A percentile compares a stretch with the other conserved stretches of the same genome.
phyloP scores from a whole-genome alignment of 2,329 filamentous ascomycete genomes.

The Nigrospora sphaerica region DNA sequence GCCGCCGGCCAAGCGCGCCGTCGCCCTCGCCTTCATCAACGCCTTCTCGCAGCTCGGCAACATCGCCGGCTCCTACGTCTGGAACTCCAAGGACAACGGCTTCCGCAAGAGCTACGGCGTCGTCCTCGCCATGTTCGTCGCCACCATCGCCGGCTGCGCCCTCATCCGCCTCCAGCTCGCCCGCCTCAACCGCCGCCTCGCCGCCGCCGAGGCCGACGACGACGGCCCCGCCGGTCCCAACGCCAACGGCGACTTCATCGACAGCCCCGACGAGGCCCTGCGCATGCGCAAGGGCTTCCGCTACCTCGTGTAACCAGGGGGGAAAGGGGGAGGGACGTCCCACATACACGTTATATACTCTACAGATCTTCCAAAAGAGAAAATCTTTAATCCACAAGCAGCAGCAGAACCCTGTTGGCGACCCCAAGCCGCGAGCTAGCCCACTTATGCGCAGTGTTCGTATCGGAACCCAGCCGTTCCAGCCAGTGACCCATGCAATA shows the following conservation, averaged over 20 bases:
- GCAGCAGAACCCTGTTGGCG: too few relatives aligned
- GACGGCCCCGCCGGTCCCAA: slow-evolving; percentile 30
- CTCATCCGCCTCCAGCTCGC: slow-evolving; percentile 38
- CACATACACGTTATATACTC: too few relatives aligned
- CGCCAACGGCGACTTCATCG: slow-evolving; percentile 26
- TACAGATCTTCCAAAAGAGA: too few relatives aligned
- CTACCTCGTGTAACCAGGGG: slow-evolving; percentile 30
- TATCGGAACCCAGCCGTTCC: too few relatives aligned
- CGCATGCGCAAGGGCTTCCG: slow-evolving; percentile 39
- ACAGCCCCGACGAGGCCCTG: slow-evolving; percentile 35
- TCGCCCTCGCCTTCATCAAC: slow-evolving; percentile 55
- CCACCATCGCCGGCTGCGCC: slow-evolving; percentile 47
- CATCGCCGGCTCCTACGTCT: slow-evolving; percentile 56
- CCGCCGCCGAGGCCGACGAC: slow-evolving; percentile 31
- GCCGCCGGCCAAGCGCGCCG: slow-evolving; percentile 53
- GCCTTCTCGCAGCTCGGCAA: slow-evolving; percentile 51
- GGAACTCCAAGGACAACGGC: slow-evolving; percentile 51
- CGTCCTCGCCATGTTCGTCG: slow-evolving; percentile 56
- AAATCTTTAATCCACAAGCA: too few relatives aligned
- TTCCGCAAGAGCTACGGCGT: slow-evolving; percentile 60
- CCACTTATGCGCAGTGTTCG: too few relatives aligned
- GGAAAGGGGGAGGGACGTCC: too few relatives aligned
- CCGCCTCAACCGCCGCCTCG: slow-evolving; percentile 39
- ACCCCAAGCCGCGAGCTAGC: too few relatives aligned
- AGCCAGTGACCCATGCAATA: too few relatives aligned